phyloP scores from a whole-genome alignment of 2,329 filamentous ascomycete genomes.

The Fusarium nisikadoi region DNA sequence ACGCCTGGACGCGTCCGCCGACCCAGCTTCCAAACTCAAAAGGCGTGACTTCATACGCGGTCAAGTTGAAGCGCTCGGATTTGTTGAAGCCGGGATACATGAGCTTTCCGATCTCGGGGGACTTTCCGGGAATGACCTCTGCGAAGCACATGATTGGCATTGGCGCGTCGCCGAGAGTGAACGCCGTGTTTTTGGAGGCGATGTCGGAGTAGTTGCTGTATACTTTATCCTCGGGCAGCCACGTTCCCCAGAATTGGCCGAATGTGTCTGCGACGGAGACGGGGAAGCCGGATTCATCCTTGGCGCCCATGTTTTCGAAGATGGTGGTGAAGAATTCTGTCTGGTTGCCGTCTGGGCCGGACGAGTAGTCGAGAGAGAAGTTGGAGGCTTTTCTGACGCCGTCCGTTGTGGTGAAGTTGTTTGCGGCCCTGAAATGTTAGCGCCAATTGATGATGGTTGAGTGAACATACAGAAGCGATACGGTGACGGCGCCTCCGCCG shows the following conservation, averaged over 20 bases:
- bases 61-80: constrained; percentile 45
- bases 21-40: constrained; percentile 50
- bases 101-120: constrained; percentile 42
- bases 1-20: constrained; percentile 44
- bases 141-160: constrained; percentile 45
- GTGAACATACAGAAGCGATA: constrained; percentile 34
- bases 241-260: constrained; percentile 44
- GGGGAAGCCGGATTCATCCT: constrained; percentile 40
- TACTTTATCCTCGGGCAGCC: constrained; percentile 27
- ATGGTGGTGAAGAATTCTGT: constrained; percentile 26
- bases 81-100: constrained; percentile 44
- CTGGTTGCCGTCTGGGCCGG: constrained; percentile 24
- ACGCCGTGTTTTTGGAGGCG: constrained; percentile 15
- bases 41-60: constrained; percentile 48
- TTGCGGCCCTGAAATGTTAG: constrained; percentile 34
- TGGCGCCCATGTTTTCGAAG: constrained; percentile 38
- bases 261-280: constrained; percentile 44
- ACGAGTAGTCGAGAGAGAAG: constrained; percentile 37
- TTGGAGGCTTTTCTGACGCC: constrained; percentile 34
- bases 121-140: constrained; percentile 45
- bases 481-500: constrained; percentile 44
- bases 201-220: constrained; percentile 43
- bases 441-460: rapidly evolving
- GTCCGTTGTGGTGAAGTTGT: constrained; percentile 39
- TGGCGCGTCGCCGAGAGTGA: constrained; percentile 36